These are phyloP conservation scores for Pelargonium exstipulatum DNA, from an alignment of 441 rosid species.

Conservation along the genomic window DNA sequence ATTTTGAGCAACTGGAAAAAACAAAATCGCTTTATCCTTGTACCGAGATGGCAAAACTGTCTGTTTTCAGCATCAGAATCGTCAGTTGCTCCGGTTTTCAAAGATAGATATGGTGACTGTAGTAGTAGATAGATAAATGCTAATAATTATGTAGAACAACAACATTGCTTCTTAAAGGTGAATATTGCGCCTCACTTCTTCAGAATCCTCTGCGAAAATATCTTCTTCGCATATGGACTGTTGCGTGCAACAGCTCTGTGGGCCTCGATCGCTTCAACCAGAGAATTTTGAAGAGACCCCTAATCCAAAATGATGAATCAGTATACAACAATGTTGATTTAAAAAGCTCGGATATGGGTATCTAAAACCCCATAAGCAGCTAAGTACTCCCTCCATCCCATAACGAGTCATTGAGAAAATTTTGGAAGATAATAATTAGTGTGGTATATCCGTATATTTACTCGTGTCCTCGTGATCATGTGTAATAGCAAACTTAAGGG, in stretches of 20 bases:
- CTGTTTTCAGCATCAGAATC: constrained; percentile 4
- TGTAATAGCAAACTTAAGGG: no score
- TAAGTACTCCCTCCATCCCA: neutral
- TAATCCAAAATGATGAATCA: constrained; percentile 15
- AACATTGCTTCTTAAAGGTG: constrained; percentile 19
- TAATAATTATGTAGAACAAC: constrained; percentile 2
- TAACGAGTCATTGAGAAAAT: no score
- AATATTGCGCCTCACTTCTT: constrained; percentile 24
- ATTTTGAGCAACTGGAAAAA: neutral
- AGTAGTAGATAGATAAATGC: constrained; percentile 6
- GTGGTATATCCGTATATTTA: no score
- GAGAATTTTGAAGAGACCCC: constrained; percentile 25
- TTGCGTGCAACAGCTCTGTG: constrained; percentile 24
- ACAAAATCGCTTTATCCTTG: neutral
- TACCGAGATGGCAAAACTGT: constrained; percentile 14
- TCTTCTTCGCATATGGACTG: constrained; percentile 33
- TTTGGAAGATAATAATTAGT: no score
- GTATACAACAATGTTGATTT: neutral
- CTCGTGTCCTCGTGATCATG: no score
- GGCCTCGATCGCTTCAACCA: constrained; percentile 29
- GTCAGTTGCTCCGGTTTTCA: constrained; percentile 1
- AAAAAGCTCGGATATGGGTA: neutral
- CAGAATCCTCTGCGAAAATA: constrained; percentile 30
- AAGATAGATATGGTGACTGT: neutral
- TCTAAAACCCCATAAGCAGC: neutral